Conservation (phyloP, 805 yeast genomes). For the Metschnikowia reukaufii region DNA sequence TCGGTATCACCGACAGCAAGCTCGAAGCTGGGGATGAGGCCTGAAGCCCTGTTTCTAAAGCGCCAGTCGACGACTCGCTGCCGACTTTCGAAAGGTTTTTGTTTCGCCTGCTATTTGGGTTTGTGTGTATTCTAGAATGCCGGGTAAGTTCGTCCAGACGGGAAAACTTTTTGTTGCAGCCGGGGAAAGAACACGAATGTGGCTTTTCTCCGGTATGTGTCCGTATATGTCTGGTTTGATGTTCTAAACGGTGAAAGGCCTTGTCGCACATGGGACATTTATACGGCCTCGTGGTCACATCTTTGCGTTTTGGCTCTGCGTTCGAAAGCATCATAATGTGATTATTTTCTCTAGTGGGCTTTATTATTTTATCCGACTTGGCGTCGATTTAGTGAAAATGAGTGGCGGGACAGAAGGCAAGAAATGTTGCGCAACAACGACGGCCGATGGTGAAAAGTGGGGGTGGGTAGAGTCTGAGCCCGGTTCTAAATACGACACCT, state of each 20-base stretch:
- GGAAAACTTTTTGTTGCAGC: constrained; percentile 66
- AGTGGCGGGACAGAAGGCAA: neutral
- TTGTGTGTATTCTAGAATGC: constrained; percentile 70
- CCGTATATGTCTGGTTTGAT: constrained; percentile 75
- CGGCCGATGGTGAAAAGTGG: constrained; percentile 7
- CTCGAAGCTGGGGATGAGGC: neutral
- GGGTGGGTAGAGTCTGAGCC: constrained; percentile 6
- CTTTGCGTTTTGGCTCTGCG: constrained; percentile 20
- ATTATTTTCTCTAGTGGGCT: neutral
- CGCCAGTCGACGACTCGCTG: constrained; percentile 2
- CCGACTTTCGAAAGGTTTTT: constrained; percentile 34
- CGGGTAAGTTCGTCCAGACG: constrained; percentile 75
- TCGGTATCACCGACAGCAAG: constrained; percentile 7
- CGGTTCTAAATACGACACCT: neutral
- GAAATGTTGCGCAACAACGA: neutral
- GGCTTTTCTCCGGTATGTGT: constrained; percentile 85
- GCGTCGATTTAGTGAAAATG: constrained; percentile 1
- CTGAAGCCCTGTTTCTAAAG: neutral
- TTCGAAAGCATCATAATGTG: constrained; percentile 16
- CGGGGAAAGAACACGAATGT: constrained; percentile 70
- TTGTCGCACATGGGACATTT: constrained; percentile 73
- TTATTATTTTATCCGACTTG: neutral
- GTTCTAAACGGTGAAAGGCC: constrained; percentile 74
- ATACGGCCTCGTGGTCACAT: constrained; percentile 49
- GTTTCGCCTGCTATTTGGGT: constrained; percentile 65